Evolutionary conservation across 176 grass and related monocot species (phyloP).

Genomic region (Leersia perrieri): DNA sequence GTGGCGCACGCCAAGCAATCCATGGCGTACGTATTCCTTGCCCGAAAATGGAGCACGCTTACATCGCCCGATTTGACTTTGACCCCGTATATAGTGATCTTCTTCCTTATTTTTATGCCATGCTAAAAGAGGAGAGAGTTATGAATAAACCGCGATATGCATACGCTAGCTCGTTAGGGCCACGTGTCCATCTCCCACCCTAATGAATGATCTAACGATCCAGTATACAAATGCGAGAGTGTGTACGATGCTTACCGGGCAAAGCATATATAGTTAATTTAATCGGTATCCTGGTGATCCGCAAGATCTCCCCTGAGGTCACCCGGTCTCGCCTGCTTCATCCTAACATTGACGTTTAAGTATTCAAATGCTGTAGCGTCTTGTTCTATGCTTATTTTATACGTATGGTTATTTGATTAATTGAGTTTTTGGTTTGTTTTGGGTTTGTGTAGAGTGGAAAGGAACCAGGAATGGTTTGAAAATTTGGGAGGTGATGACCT

Average conservation of each 20-base stretch:
- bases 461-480: conserved; percentile 18
- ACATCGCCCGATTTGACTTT: conserved; percentile 51
- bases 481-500: background rate
- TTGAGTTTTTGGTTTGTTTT: background rate
- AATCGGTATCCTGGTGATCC: background rate
- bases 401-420: background rate
- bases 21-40: conserved; percentile 24
- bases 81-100: background rate
- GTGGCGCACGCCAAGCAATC: conserved; percentile 13
- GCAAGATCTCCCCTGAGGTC: conserved; percentile 37
- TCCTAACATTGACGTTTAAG: conserved; percentile 48
- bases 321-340: conserved; percentile 50
- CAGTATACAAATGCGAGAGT: background rate
- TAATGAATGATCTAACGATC: background rate
- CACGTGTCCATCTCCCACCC: background rate
- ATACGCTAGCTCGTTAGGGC: background rate
- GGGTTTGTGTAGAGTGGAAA: conserved; percentile 4
- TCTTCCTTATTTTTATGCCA: background rate
- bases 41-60: conserved; percentile 24
- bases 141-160: background rate
- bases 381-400: background rate
- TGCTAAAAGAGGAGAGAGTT: background rate
- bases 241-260: background rate
- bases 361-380: background rate
- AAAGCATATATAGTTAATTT: background rate